Evolutionary conservation across 306 rosid genomes (phyloP).

Genomic region (Begonia masoniana): DNA sequence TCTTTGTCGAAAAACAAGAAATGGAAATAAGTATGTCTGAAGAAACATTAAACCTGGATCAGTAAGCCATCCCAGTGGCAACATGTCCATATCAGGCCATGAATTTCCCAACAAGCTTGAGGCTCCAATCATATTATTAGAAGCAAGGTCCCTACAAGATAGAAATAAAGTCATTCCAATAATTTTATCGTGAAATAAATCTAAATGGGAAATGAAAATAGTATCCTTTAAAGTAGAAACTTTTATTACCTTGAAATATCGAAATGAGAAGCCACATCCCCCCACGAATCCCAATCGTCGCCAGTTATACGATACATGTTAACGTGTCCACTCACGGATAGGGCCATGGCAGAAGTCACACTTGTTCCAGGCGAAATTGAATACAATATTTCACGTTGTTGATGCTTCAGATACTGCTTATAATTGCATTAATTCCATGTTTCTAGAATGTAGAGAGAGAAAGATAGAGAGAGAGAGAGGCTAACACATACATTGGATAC

Average conservation of each 20-base stretch:
- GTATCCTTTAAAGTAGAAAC: not conserved
- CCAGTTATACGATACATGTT: constrained; percentile 93
- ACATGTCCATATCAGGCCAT: constrained; percentile 99
- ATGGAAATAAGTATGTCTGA: too few relatives aligned
- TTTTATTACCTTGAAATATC: constrained; percentile 44
- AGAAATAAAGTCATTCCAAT: constrained; percentile 6
- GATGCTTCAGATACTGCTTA: constrained; percentile 50
- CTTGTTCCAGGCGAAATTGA: constrained; percentile 73
- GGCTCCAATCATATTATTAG: constrained; percentile 66
- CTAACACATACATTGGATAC: constrained; percentile 53
- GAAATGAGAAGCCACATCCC: constrained; percentile 57
- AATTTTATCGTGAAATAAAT: not conserved
- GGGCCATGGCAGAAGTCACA: constrained; percentile 74
- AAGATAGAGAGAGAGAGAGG: not conserved
- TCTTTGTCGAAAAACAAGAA: too few relatives aligned
- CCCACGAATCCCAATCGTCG: constrained; percentile 94
- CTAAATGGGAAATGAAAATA: constrained; percentile 9
- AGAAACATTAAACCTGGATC: constrained; percentile 36
- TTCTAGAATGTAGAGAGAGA: too few relatives aligned
- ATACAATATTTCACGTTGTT: constrained; percentile 48
- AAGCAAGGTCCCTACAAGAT: constrained; percentile 49
- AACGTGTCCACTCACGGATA: constrained; percentile 47
- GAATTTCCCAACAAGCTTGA: constrained; percentile 67
- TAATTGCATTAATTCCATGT: not conserved
- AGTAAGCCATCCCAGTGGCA: constrained; percentile 88